Evolutionary conservation across 768 basidiomycete genomes (phyloP), one percentile per base, ranked within the genome.

Genomic region (Candolleomyces aberdarensis): DNA sequence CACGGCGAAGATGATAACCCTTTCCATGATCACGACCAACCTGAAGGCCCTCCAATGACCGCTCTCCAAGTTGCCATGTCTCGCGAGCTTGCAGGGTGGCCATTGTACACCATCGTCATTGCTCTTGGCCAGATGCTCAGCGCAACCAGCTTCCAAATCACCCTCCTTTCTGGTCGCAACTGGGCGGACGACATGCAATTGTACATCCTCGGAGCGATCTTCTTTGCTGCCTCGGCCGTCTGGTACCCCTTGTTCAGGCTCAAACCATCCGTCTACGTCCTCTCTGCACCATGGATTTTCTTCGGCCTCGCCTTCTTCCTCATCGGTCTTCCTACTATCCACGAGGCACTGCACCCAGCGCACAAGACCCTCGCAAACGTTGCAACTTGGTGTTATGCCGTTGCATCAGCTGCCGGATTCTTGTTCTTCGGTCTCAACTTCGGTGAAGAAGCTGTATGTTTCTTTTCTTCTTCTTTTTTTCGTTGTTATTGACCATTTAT

Each of bases 371-470:
- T 97, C 26, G 80, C 91, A 26, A 88, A 86, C 69, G 75, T 84
- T 22, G 94, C 95, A 11, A 94, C 92, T 1, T 96, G 94, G 94
- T 85, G 79, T 49, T 97, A 97, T 75, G 95, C 94, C 32, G 73
- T 93, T 54, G 94, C 90, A 19, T 96, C 95, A n/a, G 89, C 94
- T 13, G 95, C 92, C 32, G 89, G 92, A 11, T 97, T 96, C 81
- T 76, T 86, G 53, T 96, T 94, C 83, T 97, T 97, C 68, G 95
- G 94, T 69, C 82, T 96, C 63, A 97, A 97, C 74, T 97, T 97
- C 71, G 95, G 95, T 72, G 95, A 97, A 78, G 95, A 96, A 81
- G 95, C 94, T 17, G 91, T 90, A 73, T 54, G 81, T 77, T 44
- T 51, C n/a, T 32, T 26, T 50, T 43, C 54, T 46, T 56, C 8